Evolutionary conservation across 2,329 filamentous ascomycete species (phyloP).

Genomic region (Podosphaera xanthii): DNA sequence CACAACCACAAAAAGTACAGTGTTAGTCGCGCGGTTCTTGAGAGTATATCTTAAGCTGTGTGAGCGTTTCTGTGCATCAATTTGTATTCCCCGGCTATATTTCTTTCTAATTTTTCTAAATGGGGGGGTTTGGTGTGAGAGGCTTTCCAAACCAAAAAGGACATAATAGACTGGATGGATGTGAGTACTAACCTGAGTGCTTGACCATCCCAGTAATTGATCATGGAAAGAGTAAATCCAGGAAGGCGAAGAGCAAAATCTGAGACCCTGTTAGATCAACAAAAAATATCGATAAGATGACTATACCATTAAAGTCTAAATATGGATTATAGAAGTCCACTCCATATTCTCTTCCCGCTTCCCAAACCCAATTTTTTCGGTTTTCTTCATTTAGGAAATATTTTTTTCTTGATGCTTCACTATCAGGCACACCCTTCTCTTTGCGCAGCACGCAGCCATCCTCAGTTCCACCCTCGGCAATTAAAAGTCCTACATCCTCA

Average conservation of each 20-base stretch:
- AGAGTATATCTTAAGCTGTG: constrained; percentile 80
- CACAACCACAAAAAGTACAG: constrained; percentile 58
- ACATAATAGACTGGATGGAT: constrained; percentile 1
- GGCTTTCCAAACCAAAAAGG: constrained; percentile 1
- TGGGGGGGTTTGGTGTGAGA: constrained; percentile 8
- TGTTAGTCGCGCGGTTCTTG: constrained; percentile 51
- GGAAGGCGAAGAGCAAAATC: constrained; percentile 50
- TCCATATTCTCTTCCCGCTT: constrained; percentile 35
- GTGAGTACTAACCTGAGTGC: constrained; percentile 37
- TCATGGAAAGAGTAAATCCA: constrained; percentile 48
- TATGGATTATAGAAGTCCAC: constrained; percentile 80
- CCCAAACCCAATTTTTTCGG: constrained; percentile 34
- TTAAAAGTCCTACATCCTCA: constrained; percentile 8
- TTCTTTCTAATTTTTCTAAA: too few relatives aligned
- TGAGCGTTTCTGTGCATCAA: constrained; percentile 28
- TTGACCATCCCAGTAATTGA: constrained; percentile 64
- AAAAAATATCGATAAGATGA: background rate
- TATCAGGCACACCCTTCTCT: constrained; percentile 19
- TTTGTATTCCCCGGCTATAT: too few relatives aligned
- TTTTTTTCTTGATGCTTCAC: constrained; percentile 28
- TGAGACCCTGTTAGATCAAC: constrained; percentile 5
- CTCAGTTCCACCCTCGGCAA: constrained; percentile 20
- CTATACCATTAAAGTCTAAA: constrained; percentile 54
- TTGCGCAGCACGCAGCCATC: constrained; percentile 20
- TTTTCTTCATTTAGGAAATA: constrained; percentile 33